Conservation (phyloP, 2,329 filamentous ascomycete genomes). For the Monilinia polystroma region DNA sequence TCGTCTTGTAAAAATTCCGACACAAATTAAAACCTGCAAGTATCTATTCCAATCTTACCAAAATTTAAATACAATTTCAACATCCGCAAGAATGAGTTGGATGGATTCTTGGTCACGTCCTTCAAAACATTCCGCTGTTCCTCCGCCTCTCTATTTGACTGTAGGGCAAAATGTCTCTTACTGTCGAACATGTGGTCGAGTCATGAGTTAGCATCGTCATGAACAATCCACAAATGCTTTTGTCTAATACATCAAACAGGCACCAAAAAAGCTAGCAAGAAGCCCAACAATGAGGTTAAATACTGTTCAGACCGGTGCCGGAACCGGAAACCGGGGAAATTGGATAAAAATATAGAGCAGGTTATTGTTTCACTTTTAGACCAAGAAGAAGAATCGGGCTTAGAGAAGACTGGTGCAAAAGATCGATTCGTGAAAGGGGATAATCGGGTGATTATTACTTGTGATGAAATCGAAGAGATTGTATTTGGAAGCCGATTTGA, state of each 20-base stretch:
- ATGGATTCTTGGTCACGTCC: slow-evolving; percentile 23
- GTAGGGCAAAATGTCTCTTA: slow-evolving; percentile 17
- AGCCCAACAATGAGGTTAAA: slow-evolving; percentile 41
- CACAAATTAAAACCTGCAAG: not conserved
- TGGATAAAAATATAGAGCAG: slow-evolving; percentile 54
- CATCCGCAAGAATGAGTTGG: slow-evolving; percentile 22
- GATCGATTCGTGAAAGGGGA: slow-evolving; percentile 50
- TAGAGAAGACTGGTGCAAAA: slow-evolving; percentile 36
- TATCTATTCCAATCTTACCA: not conserved
- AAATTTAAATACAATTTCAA: not conserved
- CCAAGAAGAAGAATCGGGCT: slow-evolving; percentile 39
- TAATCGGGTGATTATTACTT: slow-evolving; percentile 49
- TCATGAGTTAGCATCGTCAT: slow-evolving; percentile 16
- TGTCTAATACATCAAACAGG: slow-evolving; percentile 12
- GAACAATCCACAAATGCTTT: no score
- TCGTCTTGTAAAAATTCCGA: not conserved
- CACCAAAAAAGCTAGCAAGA: slow-evolving; percentile 21
- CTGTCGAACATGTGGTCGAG: slow-evolving; percentile 22
- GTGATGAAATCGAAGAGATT: slow-evolving; percentile 49
- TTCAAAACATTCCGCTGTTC: slow-evolving; percentile 17
- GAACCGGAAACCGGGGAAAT: slow-evolving; percentile 49
- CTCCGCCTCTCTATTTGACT: slow-evolving; percentile 22
- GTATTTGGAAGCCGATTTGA: slow-evolving; percentile 50
- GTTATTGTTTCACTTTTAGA: slow-evolving; percentile 46
- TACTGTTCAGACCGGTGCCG: slow-evolving; percentile 59